Evolutionary conservation across 2,329 filamentous ascomycete species (phyloP), one percentile per base, ranked within the genome.

Genomic region (Claviceps arundinis): DNA sequence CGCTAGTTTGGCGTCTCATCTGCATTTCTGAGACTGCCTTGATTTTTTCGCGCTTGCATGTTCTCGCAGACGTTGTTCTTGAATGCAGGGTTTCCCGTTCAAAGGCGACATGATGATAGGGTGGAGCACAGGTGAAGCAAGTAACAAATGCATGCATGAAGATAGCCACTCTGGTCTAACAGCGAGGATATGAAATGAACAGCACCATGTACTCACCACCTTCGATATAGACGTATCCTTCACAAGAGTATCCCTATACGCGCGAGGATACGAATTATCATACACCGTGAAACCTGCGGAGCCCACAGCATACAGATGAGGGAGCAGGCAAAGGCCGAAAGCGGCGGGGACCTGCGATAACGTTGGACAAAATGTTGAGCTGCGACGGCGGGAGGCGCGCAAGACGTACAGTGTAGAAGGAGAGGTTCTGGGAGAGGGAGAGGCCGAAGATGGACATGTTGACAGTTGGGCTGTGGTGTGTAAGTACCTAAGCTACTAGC

Each of bases 241-340:
- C 50, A 56, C 55, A 30, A 70, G 50, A 30, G 52, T 61, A 26
- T 66, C 58, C 11, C 58, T 58, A 17, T 68, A 64, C 40, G 54
- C 58, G 30, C 71, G 68, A 4, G 73, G 72, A 54, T 69, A 61
- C 54, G 64, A 62, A 5, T 62, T 56, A 56, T 75, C 70, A 52
- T 66, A 71, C 51, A 60, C 60, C 53, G 60, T 64, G 46, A 68
- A 47, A 37, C 52, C 52, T 13, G 47, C 43, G 5, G 47, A 30
- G 13, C 19, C 17, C 2, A 54, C 45, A 49, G 49, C 52, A 24
- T 54, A 54, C 5, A 51, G 40, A 37, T 54, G 52, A 19, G 52
- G 52, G 45, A 54, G 41, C 26, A 50, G 37, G 40, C 38, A 37
- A 34, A 54, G 52, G 26, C 11, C 49, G 40, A 50, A 54, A 1